A percentile compares a stretch with the other conserved stretches of the same genome.
Evolutionary conservation across 2,329 filamentous ascomycete genomes (phyloP).

Genomic region (Fusarium kyushuense): DNA sequence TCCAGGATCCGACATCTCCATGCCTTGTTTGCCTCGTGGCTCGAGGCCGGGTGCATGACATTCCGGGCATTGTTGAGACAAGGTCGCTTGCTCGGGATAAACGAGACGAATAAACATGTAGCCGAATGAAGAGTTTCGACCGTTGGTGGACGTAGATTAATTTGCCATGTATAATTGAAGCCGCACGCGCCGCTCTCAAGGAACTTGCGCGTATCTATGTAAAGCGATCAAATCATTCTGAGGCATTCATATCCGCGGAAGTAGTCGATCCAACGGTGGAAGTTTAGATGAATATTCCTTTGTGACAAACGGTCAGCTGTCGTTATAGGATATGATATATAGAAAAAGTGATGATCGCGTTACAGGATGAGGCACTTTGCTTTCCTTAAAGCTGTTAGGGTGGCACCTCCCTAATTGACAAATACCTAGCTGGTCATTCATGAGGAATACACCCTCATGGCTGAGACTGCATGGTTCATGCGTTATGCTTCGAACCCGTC

Average conservation of each 20-base stretch:
- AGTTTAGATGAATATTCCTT: neutral
- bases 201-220: conserved; percentile 18
- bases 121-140: neutral
- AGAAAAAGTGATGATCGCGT: conserved; percentile 12
- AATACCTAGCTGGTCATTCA: neutral
- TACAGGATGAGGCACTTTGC: conserved; percentile 6
- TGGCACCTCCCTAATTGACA: neutral
- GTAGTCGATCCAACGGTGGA: neutral
- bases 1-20: conserved; percentile 19
- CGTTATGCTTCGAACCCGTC: conserved; percentile 5
- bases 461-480: conserved; percentile 19
- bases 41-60: conserved; percentile 30
- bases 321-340: conserved; percentile 11
- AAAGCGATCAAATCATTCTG: neutral
- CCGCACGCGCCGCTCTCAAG: conserved; percentile 4
- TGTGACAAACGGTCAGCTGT: neutral
- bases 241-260: neutral
- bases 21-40: conserved; percentile 37
- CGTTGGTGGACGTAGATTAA: neutral
- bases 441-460: conserved; percentile 21
- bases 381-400: conserved; percentile 2
- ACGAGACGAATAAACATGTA: neutral
- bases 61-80: conserved; percentile 32
- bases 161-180: conserved; percentile 7
- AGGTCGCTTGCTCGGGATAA: conserved; percentile 13